These are phyloP conservation scores for Candida michaelii DNA, from an alignment of 805 yeast species.

Conservation along the genomic window DNA sequence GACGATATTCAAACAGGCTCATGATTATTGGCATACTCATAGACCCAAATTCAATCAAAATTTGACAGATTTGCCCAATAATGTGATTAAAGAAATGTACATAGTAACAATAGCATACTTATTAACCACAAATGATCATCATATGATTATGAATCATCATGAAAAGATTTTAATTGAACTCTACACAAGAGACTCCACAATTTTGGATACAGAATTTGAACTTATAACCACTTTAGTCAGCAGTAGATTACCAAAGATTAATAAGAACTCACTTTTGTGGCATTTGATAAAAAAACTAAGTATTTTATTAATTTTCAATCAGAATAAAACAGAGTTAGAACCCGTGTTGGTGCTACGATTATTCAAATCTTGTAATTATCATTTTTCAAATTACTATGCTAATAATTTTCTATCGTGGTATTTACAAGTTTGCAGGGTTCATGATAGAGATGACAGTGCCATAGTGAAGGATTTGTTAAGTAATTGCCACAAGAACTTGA, in stretches of 20 bases:
- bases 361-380: constrained; percentile 31
- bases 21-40: constrained; percentile 25
- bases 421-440: constrained; percentile 14
- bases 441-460: background rate
- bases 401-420: constrained; percentile 33
- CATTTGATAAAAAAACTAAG: constrained; percentile 27
- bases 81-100: constrained; percentile 19
- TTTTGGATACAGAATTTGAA: constrained; percentile 25
- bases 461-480: constrained; percentile 8
- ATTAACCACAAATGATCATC: constrained; percentile 40
- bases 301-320: constrained; percentile 1
- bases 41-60: background rate
- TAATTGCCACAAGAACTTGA: constrained; percentile 16
- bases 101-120: constrained; percentile 34
- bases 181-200: constrained; percentile 7
- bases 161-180: constrained; percentile 21
- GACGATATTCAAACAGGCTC: constrained; percentile 32
- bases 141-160: constrained; percentile 29
- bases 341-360: constrained; percentile 14
- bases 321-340: background rate
- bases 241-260: constrained; percentile 31
- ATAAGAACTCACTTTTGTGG: constrained; percentile 43
- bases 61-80: background rate
- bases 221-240: constrained; percentile 30
- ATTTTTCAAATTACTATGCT: constrained; percentile 42